Base-by-base conservation (phyloP, 495 filamentous ascomycete species). In the Annulohypoxylon stygium region DNA sequence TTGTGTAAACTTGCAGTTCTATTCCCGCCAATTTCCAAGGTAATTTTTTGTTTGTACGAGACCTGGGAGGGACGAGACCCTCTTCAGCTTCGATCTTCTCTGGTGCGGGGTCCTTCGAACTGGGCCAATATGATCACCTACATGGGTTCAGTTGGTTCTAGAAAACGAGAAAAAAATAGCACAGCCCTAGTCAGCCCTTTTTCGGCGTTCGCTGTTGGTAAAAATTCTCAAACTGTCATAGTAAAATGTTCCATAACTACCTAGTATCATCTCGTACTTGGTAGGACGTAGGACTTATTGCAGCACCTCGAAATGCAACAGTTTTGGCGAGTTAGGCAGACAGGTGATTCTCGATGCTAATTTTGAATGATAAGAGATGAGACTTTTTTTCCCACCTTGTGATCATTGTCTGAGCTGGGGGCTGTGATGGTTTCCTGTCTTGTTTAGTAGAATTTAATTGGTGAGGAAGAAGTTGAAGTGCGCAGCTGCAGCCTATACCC, bases 311-410 rank as follows among this genome's bases (percentile, higher is more conserved):
- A 26, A 25, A 18, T 55, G n/a, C 18, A 43, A 43, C 14, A n/a
- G 12, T 23, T 34, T 6, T 43, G 11, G 25, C 26, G 11, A 8
- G 3, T 33, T 39, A 67, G 58, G 62, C 71, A 70, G 63, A 62
- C 62, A 74, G 67, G 61, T 67, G 62, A 60, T 74, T 67, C 33
- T 45, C 33, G 57, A 45, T 54, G 61, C 11, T 58, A 53, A 68
- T 62, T 47, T 68, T 68, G 54, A 65, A 61, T 70, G 53, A 68
- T 63, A 71, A 68, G 37, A 71, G 10, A 60, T 70, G 47, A 70
- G 72, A 75, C 67, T 51, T 71, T 75, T 63, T 67, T 69, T 61
- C 47, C 51, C 20, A 57, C 67, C 72, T 71, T 75, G 72, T 75
- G 72, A 75, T 71, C 72, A 75, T 61, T 61, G 45, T 60, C 23